Evolutionary conservation across 1,284 basidiomycete species (phyloP).

Genomic region (Rhodotorula sp.): DNA sequence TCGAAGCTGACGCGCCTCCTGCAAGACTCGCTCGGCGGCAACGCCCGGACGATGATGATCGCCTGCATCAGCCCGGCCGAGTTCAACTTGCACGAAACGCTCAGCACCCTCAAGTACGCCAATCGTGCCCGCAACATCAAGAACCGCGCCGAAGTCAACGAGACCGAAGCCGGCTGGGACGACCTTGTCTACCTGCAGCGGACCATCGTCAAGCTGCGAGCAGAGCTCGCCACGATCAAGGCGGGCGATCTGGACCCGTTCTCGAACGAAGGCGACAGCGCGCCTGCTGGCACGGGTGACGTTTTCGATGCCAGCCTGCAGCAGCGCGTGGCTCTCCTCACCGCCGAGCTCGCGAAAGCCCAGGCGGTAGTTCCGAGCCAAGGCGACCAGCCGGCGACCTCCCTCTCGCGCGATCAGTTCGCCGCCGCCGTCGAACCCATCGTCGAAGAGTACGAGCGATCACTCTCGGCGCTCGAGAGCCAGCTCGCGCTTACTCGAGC

Average conservation of each 20-base stretch:
- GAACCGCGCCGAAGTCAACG: slow-evolving; percentile 87
- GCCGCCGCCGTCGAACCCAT: slow-evolving; percentile 96
- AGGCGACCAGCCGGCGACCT: background rate
- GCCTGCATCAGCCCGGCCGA: slow-evolving; percentile 95
- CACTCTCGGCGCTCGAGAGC: slow-evolving; percentile 90
- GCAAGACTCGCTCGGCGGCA: slow-evolving; percentile 98
- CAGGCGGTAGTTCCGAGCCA: slow-evolving; percentile 11
- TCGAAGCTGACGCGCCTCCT: slow-evolving; percentile 89
- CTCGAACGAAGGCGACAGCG: slow-evolving; percentile 23
- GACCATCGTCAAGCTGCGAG: slow-evolving; percentile 76
- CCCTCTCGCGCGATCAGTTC: slow-evolving; percentile 54
- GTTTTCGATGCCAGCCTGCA: slow-evolving; percentile 68
- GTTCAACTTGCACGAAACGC: slow-evolving; percentile 90
- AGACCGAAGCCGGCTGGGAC: slow-evolving; percentile 97
- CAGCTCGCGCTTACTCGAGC: slow-evolving; percentile 86
- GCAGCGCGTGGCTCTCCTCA: slow-evolving; percentile 78
- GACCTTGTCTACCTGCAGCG: slow-evolving; percentile 94
- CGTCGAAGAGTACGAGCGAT: slow-evolving; percentile 98
- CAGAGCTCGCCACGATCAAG: slow-evolving; percentile 65
- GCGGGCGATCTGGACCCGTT: slow-evolving; percentile 19
- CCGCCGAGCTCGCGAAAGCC: slow-evolving; percentile 66
- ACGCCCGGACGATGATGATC: slow-evolving; percentile 97
- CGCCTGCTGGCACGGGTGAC: slow-evolving; percentile 58
- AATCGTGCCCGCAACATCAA: slow-evolving; percentile 97
- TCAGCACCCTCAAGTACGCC: slow-evolving; percentile 97